Evolutionary conservation across 768 basidiomycete species (phyloP).

Genomic region (Amanita muscaria): DNA sequence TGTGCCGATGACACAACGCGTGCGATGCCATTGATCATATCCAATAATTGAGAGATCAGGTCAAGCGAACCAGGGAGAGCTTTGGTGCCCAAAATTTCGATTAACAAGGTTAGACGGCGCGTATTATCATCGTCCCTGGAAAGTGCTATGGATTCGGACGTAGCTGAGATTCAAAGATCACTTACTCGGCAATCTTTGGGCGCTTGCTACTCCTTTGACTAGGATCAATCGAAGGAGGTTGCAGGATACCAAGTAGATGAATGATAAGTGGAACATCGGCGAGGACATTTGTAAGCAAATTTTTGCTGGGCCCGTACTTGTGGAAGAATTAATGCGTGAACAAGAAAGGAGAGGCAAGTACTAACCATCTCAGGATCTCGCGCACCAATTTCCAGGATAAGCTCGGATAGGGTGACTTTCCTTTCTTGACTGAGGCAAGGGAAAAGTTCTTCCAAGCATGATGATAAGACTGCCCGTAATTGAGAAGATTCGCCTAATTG

Average conservation of each 20-base stretch:
- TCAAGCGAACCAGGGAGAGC: constrained; percentile 61
- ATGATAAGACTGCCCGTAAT: constrained; percentile 32
- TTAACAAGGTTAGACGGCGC: constrained; percentile 45
- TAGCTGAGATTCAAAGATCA: too few relatives aligned
- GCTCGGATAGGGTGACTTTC: constrained; percentile 44
- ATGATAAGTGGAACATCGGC: constrained; percentile 44
- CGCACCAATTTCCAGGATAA: constrained; percentile 46
- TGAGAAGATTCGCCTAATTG: constrained; percentile 30
- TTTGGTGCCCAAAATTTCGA: constrained; percentile 63
- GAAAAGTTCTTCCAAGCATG: constrained; percentile 47
- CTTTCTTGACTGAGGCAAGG: constrained; percentile 39
- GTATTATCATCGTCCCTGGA: constrained; percentile 28
- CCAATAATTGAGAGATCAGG: constrained; percentile 63
- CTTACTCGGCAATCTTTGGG: constrained; percentile 49
- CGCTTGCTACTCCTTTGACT: constrained; percentile 55
- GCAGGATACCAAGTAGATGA: constrained; percentile 41
- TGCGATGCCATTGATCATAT: constrained; percentile 58
- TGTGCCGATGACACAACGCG: constrained; percentile 44
- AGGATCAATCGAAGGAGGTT: constrained; percentile 32
- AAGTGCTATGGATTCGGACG: too few relatives aligned
- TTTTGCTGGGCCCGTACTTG: constrained; percentile 29
- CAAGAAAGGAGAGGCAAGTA: neutral
- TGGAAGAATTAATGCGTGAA: constrained; percentile 26
- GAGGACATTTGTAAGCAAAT: constrained; percentile 39
- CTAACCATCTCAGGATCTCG: constrained; percentile 43